phyloP scores from a whole-genome alignment of 192 early-diverging fungal species.

The Endogone sp. region DNA sequence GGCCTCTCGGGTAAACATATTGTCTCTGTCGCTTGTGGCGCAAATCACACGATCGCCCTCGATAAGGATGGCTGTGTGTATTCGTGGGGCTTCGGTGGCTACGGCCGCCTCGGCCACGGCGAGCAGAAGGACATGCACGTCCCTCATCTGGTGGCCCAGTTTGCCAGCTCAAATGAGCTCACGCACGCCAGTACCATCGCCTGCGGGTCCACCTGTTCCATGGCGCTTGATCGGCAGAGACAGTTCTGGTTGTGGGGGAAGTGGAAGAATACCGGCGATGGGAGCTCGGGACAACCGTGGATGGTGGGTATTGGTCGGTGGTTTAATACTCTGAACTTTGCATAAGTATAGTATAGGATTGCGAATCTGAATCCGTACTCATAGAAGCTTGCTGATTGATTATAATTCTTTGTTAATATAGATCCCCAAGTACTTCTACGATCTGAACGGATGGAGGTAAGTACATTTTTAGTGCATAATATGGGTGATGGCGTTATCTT shows the following conservation, averaged over 20 bases:
- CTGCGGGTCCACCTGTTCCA: constrained; percentile 42
- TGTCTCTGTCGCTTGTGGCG: constrained; percentile 51
- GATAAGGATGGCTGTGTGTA: constrained; percentile 47
- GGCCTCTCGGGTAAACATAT: constrained; percentile 32
- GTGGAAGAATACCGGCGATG: constrained; percentile 48
- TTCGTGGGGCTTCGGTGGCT: constrained; percentile 63
- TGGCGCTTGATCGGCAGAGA: constrained; percentile 39
- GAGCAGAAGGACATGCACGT: constrained; percentile 46
- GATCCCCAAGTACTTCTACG: constrained; percentile 36
- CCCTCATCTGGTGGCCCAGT: constrained; percentile 35
- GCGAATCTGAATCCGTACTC: too few species aligned
- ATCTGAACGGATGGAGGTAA: constrained; percentile 41
- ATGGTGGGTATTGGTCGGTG: constrained; percentile 22
- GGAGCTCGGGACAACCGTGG: constrained; percentile 47
- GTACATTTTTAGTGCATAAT: too few species aligned
- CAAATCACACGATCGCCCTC: constrained; percentile 57
- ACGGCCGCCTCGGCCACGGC: constrained; percentile 58
- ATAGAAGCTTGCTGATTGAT: too few species aligned
- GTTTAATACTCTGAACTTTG: too few species aligned
- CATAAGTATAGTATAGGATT: neutral
- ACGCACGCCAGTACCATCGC: constrained; percentile 31
- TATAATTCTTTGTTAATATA: too few species aligned
- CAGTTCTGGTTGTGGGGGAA: constrained; percentile 49
- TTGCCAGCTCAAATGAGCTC: constrained; percentile 28
- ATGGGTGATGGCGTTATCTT: neutral